Conservation (phyloP, 2,329 filamentous ascomycete species). For the Colletotrichum tofieldiae region DNA sequence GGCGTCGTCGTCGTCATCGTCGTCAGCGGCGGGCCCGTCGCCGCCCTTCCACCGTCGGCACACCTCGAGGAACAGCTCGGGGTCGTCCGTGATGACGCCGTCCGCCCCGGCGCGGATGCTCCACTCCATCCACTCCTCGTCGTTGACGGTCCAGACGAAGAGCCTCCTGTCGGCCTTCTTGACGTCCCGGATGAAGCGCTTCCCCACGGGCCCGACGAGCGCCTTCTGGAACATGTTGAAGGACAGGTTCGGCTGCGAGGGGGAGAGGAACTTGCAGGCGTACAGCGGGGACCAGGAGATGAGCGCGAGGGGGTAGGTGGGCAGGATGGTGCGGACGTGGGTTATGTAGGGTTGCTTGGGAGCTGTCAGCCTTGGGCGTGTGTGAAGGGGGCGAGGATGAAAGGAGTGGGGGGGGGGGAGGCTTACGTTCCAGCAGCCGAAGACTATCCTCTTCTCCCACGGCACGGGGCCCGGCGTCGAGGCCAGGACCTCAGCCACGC, state of each 20-base stretch:
- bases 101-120: slow-evolving; percentile 77
- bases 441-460: slow-evolving; percentile 82
- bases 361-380: background rate
- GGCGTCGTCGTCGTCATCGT: no score
- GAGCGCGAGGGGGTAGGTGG: slow-evolving; percentile 75
- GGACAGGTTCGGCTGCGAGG: slow-evolving; percentile 72
- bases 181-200: slow-evolving; percentile 75
- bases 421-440: slow-evolving; percentile 86
- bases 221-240: slow-evolving; percentile 84
- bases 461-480: slow-evolving; percentile 65
- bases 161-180: slow-evolving; percentile 67
- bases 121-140: slow-evolving; percentile 86
- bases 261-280: slow-evolving; percentile 77
- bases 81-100: slow-evolving; percentile 90
- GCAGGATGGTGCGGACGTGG: slow-evolving; percentile 73
- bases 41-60: slow-evolving; percentile 51
- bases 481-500: slow-evolving; percentile 76
- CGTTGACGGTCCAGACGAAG: slow-evolving; percentile 91
- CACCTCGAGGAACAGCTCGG: slow-evolving; percentile 76
- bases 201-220: slow-evolving; percentile 78
- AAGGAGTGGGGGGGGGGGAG: background rate
- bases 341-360: slow-evolving; percentile 72
- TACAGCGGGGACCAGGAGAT: slow-evolving; percentile 79
- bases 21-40: no score
- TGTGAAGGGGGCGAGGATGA: no score